These are phyloP conservation scores for Galeopsis tetrahit DNA, from an alignment of 257 asterid species.

Conservation along the genomic window DNA sequence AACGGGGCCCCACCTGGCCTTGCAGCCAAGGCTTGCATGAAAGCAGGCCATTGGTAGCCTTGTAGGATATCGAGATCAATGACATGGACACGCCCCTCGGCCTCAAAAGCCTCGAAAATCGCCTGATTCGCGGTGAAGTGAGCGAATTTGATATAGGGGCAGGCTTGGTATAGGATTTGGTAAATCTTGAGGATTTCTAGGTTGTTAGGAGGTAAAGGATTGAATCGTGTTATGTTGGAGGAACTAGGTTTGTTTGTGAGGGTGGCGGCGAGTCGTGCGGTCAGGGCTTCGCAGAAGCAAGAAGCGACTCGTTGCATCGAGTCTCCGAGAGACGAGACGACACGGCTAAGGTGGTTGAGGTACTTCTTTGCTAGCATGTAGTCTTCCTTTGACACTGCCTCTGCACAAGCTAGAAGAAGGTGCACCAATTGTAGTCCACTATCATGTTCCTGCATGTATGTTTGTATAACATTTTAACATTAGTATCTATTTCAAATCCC, in stretches of 20 bases:
- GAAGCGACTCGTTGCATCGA: slow-evolving; percentile 92
- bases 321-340: slow-evolving; percentile 73
- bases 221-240: slow-evolving; percentile 51
- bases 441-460: slow-evolving; percentile 56
- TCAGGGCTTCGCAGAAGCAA: slow-evolving; percentile 76
- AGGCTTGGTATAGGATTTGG: slow-evolving; percentile 87
- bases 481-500: neutral
- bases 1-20: slow-evolving; percentile 86
- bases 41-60: slow-evolving; percentile 95
- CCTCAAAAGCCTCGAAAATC: slow-evolving; percentile 80
- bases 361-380: slow-evolving; percentile 80
- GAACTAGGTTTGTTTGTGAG: slow-evolving; percentile 62
- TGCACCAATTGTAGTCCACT: slow-evolving; percentile 85
- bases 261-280: slow-evolving; percentile 67
- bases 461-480: neutral
- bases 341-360: slow-evolving; percentile 71
- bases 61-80: slow-evolving; percentile 87
- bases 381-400: slow-evolving; percentile 84
- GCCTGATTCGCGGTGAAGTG: slow-evolving; percentile 93
- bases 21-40: slow-evolving; percentile 89
- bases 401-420: slow-evolving; percentile 82
- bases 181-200: slow-evolving; percentile 81
- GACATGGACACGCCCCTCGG: slow-evolving; percentile 74
- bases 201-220: slow-evolving; percentile 72
- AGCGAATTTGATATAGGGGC: slow-evolving; percentile 84